Conservation (phyloP, 2,329 filamentous ascomycete species). For the Aureobasidium subglaciale region DNA sequence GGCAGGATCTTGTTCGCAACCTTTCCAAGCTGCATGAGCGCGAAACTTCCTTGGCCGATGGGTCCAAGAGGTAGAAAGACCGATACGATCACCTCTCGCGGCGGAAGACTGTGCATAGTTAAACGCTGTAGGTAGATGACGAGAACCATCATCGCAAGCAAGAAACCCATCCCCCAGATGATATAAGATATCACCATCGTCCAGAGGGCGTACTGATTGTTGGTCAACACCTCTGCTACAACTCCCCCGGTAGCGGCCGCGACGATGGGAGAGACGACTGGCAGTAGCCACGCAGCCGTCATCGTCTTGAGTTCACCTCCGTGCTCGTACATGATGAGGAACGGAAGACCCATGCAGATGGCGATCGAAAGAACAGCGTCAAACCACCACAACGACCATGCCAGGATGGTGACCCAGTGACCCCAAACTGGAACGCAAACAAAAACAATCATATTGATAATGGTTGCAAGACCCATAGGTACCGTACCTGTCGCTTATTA, state of each 20-base stretch:
- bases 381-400: conserved; percentile 22
- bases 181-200: conserved; percentile 60
- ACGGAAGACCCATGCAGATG: conserved; percentile 19
- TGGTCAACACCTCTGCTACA: conserved; percentile 53
- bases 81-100: conserved; percentile 61
- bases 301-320: conserved; percentile 42
- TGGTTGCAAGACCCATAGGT: conserved; percentile 26
- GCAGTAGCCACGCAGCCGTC: conserved; percentile 58
- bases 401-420: conserved; percentile 16
- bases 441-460: conserved; percentile 23
- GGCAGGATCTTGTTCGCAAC: conserved; percentile 38
- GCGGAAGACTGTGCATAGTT: conserved; percentile 58
- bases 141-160: conserved; percentile 55
- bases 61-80: conserved; percentile 62
- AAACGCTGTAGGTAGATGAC: conserved; percentile 65
- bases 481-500: conserved; percentile 21
- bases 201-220: conserved; percentile 49
- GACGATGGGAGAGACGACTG: conserved; percentile 61
- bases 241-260: conserved; percentile 58
- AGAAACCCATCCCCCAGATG: conserved; percentile 60
- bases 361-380: conserved; percentile 18
- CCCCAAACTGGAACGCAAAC: conserved; percentile 26
- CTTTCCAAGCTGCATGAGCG: conserved; percentile 45
- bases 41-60: conserved; percentile 59
- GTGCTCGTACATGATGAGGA: conserved; percentile 16